Evolutionary conservation across 2,329 filamentous ascomycete species (phyloP), one percentile per base, ranked within the genome.

Genomic region (Arthrobotrys iridis): DNA sequence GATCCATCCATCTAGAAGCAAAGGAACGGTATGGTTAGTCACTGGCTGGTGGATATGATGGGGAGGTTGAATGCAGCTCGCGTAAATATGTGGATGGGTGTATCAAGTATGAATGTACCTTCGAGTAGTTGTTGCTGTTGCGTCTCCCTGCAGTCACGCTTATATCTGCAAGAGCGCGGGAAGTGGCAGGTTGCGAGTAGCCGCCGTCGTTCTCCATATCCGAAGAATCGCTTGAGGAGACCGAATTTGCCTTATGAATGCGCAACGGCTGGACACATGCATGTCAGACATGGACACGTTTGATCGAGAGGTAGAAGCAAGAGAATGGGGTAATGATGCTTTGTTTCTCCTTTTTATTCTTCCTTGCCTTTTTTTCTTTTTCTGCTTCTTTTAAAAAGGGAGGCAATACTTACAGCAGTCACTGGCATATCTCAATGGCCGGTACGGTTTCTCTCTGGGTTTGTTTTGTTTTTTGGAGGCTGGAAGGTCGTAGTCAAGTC

Each of bases 141-240:
- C 93, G 88, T 81, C 94, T 88, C 82, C 89, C 90, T 83, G 93
- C 92, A 77, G 91, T 91, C 60, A 91, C 91, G 79, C 91, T 92
- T 81, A 99, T 89, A 84, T 99, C 95, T 77, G 93, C 91, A 78
- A 99, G 87, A 71, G 95, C 91, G 79, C 91, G 89, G 81, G 90
- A 87, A 65, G 87, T 82, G 82, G 70, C 82, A 83, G 80, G 87
- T 85, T 81, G 84, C 86, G 65, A 84, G 30, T 55, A 55, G 81
- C 85, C 88, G 87, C 82, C 90, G 93, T 76, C 66, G 68, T 80
- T 84, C 83, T 46, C 90, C 88, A 74, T 90, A 89, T 63, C 71
- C 43, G 62, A 67, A 26, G 37, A 73, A 43, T 62, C 59, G 50
- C 41, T 59, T 8, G 67, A 72, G 40, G 86, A 82, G 76, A 82